phyloP scores from a whole-genome alignment of 2,329 filamentous ascomycete genomes.

The Aspergillus jensenii region DNA sequence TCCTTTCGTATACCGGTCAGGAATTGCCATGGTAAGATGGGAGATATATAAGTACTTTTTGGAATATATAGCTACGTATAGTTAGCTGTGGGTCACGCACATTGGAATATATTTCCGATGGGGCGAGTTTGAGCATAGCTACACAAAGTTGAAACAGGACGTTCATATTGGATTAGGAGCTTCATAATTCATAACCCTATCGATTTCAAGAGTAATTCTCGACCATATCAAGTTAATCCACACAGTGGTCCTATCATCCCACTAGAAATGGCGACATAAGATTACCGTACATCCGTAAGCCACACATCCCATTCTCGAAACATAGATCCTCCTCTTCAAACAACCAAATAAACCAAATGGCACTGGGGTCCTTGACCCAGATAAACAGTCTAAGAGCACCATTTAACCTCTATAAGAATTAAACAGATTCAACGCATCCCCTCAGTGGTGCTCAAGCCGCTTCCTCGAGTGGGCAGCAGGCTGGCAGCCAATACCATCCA shows the following conservation, averaged over 20 bases:
- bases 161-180: too few species aligned
- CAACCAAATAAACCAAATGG: not conserved
- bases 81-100: too few species aligned
- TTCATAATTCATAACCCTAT: too few species aligned
- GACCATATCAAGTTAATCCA: not conserved
- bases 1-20: conserved; percentile 27
- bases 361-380: not conserved
- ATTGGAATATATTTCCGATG: too few species aligned
- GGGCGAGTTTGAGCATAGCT: too few species aligned
- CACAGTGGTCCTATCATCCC: not conserved
- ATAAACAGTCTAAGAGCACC: not conserved
- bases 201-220: too few species aligned
- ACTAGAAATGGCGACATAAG: not conserved
- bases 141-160: too few species aligned
- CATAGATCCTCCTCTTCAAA: not conserved
- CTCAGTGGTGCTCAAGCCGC: not conserved
- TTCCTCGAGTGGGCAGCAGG: not conserved
- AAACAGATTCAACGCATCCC: not conserved
- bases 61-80: too few species aligned
- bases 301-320: not conserved
- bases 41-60: too few species aligned
- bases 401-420: not conserved
- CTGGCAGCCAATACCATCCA: not conserved
- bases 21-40: conserved; percentile 11
- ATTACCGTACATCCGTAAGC: not conserved